Conservation (phyloP, 1,284 basidiomycete species). For the Ganoderma resinaceum region DNA sequence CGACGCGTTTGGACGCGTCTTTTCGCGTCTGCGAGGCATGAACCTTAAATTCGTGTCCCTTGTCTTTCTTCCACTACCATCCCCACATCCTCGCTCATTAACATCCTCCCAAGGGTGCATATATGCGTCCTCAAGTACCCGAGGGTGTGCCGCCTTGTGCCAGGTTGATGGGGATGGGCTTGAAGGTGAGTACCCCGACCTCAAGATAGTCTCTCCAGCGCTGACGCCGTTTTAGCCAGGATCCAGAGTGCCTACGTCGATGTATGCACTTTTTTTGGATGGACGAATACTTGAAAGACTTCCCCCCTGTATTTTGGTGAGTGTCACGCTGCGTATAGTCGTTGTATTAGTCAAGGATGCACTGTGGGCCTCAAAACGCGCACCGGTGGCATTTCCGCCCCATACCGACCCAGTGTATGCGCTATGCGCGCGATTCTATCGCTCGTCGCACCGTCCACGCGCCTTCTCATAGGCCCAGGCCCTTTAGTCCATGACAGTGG, state of each 20-base stretch:
- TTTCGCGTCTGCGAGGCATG: neutral
- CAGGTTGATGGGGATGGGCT: neutral
- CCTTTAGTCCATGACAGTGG: neutral
- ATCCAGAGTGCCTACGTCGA: neutral
- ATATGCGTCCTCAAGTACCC: neutral
- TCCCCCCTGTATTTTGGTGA: neutral
- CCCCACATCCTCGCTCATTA: neutral
- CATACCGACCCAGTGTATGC: neutral
- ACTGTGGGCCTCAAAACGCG: neutral
- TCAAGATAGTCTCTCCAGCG: neutral
- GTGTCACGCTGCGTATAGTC: neutral
- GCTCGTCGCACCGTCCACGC: neutral
- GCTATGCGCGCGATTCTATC: neutral
- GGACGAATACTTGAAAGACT: neutral
- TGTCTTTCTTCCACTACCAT: slow-evolving; percentile 1
- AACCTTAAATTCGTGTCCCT: neutral
- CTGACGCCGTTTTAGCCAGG: neutral
- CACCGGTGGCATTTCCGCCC: neutral
- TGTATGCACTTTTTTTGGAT: neutral
- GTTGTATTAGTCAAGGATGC: neutral
- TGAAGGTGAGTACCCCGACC: neutral
- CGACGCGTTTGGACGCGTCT: neutral
- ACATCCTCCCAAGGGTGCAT: neutral
- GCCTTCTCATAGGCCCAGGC: neutral
- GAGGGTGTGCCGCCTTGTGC: neutral